phyloP scores from a whole-genome alignment of 2,329 filamentous ascomycete genomes.

The Phoma sp. region DNA sequence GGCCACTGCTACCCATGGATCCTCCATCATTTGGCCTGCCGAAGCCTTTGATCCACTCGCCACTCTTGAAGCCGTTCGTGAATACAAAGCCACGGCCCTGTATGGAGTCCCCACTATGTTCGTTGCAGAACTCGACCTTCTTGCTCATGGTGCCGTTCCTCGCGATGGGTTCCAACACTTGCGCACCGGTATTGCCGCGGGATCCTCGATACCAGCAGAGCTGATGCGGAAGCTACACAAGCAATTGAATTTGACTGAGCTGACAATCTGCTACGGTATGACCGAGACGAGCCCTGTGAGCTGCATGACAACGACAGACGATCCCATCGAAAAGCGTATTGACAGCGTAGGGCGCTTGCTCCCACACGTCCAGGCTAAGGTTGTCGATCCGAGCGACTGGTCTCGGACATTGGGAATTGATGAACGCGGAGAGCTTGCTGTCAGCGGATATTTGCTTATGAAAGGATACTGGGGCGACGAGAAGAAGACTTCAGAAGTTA shows the following conservation, averaged over 20 bases:
- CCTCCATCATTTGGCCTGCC: slow-evolving; percentile 81
- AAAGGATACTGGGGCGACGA: slow-evolving; percentile 85
- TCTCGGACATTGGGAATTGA: slow-evolving; percentile 65
- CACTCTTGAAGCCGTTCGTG: slow-evolving; percentile 68
- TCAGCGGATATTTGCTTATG: slow-evolving; percentile 88
- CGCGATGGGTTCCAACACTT: slow-evolving; percentile 66
- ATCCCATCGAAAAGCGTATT: slow-evolving; percentile 75
- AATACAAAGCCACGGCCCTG: slow-evolving; percentile 69
- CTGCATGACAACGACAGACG: slow-evolving; percentile 80
- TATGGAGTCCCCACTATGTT: slow-evolving; percentile 98
- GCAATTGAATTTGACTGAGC: slow-evolving; percentile 74
- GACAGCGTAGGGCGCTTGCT: slow-evolving; percentile 79
- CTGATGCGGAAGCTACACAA: slow-evolving; percentile 79
- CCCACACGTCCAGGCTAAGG: slow-evolving; percentile 79
- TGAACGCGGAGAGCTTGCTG: slow-evolving; percentile 78
- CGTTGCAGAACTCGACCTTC: slow-evolving; percentile 79
- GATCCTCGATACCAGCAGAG: slow-evolving; percentile 80
- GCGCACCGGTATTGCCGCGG: slow-evolving; percentile 89
- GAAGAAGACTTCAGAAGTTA: slow-evolving; percentile 70
- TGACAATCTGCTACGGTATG: slow-evolving; percentile 97
- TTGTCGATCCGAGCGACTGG: slow-evolving; percentile 73
- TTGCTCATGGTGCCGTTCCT: slow-evolving; percentile 59
- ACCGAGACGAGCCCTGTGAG: slow-evolving; percentile 81
- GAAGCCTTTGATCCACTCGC: slow-evolving; percentile 85
- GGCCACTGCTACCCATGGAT: slow-evolving; percentile 86